Base-by-base conservation (phyloP, 768 basidiomycete species). In the Rhodotorula kratochvilovae region DNA sequence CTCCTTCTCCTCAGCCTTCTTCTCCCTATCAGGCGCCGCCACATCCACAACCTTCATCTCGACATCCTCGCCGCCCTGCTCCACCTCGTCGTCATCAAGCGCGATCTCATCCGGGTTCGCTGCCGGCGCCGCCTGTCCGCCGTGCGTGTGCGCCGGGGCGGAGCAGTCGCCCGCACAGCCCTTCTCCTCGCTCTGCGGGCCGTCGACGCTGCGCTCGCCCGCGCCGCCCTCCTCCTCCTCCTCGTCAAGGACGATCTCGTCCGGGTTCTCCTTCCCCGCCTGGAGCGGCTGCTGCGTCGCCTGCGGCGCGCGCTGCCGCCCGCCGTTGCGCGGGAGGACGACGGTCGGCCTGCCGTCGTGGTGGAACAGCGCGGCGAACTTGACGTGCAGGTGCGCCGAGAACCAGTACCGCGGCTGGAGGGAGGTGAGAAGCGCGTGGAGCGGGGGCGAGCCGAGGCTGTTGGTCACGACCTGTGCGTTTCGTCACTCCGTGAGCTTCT, bases 401-500 rank as follows among this genome's bases (percentile, higher is more conserved):
- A 96, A 96, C 95, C 94, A 98, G 86, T 91, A 89, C 57, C 84
- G 77, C 0, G 94, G 94, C 76, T 86, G 84, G 43, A 96, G 83
- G 35, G 84, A 88, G 43, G 81, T 82, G 33, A 98, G 81, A 1
- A 97, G 83, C 21, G 86, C 86, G 84, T 90, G 88, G 46, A 95
- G 82, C 13, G 92, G 93, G 25, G 90, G 92, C 1, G 91, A 94
- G 35, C 94, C 95, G 21, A 96, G 85, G 21, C 81, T 83, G 46
- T 90, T 88, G 45, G 81, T 81, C 29, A 82, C 79, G 70, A 93
- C 84, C 80, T 81, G 71, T 16, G 42, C 15, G 16, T 16, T 46
- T 21, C 13, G 4, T 1, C 8, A 39, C 6, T 23, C 39, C 23
- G 19, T 12, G n/a, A 27, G 45, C 39, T 42, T 10, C 42, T 42